Conservation (phyloP, 257 asterid species). For the Asclepias syriaca region DNA sequence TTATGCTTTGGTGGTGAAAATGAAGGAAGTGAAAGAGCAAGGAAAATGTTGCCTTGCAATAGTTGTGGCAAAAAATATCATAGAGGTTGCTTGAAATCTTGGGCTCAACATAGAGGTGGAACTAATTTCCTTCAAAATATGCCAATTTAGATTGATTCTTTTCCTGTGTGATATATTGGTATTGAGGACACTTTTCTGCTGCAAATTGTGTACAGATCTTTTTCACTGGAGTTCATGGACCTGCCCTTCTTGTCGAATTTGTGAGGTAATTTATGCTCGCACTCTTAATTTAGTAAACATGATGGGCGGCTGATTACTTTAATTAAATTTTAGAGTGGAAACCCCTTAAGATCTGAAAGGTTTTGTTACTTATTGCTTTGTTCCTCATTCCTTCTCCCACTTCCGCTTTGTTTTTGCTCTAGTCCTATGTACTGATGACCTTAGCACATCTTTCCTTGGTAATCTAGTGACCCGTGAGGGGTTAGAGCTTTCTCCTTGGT, state of each 20-base stretch:
- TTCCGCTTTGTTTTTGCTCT: too few relatives aligned
- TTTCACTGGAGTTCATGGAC: slow-evolving; percentile 99
- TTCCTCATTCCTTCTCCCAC: neutral
- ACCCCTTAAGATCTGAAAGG: neutral
- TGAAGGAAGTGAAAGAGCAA: slow-evolving; percentile 82
- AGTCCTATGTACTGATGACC: neutral
- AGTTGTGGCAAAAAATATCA: slow-evolving; percentile 89
- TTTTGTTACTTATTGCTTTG: neutral
- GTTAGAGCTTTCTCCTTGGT: neutral
- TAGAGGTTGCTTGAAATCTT: slow-evolving; percentile 70
- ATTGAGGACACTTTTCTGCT: slow-evolving; percentile 16
- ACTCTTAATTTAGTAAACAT: neutral
- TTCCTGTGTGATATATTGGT: neutral
- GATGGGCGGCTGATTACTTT: neutral
- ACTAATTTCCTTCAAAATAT: neutral
- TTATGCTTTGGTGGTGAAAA: slow-evolving; percentile 84
- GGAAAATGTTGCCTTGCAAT: slow-evolving; percentile 87
- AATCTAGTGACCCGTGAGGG: neutral
- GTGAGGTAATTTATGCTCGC: slow-evolving; percentile 57
- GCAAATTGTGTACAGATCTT: slow-evolving; percentile 54
- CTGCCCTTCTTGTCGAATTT: slow-evolving; percentile 88
- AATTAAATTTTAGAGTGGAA: neutral
- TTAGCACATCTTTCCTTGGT: neutral
- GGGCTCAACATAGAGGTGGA: slow-evolving; percentile 91
- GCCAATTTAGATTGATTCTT: neutral